phyloP scores from a whole-genome alignment of 2,329 filamentous ascomycete genomes.

The Dothidotthia symphoricarpi region DNA sequence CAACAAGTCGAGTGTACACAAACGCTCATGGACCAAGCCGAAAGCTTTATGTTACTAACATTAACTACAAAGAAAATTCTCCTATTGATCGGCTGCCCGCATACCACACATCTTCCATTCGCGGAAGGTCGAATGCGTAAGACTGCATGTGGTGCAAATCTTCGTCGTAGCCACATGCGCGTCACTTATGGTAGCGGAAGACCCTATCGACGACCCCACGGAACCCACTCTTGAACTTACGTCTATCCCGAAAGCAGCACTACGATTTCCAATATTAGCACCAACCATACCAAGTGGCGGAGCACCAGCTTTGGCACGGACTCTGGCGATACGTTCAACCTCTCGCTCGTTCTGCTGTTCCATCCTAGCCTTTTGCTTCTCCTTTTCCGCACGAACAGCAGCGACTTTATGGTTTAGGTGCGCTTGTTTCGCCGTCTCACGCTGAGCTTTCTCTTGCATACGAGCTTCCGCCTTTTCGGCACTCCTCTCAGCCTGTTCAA shows the following conservation, averaged over 20 bases:
- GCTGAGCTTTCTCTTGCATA: conserved; percentile 8
- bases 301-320: conserved; percentile 14
- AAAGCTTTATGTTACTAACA: no score
- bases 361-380: conserved; percentile 4
- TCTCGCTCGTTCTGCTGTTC: conserved; percentile 5
- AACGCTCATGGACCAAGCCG: no score
- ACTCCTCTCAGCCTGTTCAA: conserved; percentile 2
- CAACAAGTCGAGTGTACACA: no score
- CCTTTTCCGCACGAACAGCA: conserved; percentile 12
- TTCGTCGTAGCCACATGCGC: conserved; percentile 1
- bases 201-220: conserved; percentile 1
- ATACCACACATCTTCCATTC: no score
- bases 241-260: no score
- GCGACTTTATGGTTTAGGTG: conserved; percentile 11
- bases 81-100: no score
- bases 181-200: conserved; percentile 1
- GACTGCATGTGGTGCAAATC: conserved; percentile 6
- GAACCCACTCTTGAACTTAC: conserved; percentile 4
- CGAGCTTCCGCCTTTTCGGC: conserved; percentile 4
- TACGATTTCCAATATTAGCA: conserved; percentile 1
- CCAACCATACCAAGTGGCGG: conserved; percentile 2
- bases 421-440: conserved; percentile 10
- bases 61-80: no score
- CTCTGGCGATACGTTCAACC: conserved; percentile 13
- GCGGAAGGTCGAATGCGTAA: conserved; percentile 4